Base-by-base conservation (phyloP, 202 grass and related monocot genomes). In the Cymbopogon flexuosus region DNA sequence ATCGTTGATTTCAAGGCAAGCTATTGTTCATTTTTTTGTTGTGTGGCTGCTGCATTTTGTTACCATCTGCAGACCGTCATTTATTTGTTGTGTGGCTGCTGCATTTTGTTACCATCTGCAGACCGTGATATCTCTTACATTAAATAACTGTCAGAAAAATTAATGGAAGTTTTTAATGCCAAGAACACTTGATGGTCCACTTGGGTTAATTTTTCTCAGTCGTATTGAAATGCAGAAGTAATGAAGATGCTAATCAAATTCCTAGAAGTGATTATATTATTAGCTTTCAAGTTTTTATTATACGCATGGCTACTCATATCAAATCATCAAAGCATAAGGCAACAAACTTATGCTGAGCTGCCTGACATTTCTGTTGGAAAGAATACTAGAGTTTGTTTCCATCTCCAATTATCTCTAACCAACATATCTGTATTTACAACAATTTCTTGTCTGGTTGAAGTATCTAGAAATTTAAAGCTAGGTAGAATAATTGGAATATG, bases 391-490 rank as follows among this genome's bases (percentile, higher is more conserved):
- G 14, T 49, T 49, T 49, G 46, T 49, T 49, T 49, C 47, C 47
- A 52, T 52, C 15, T 52, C 5, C 47, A 52, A n/a, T 52, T 52
- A 52, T n/a, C 47, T 18, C 16, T n/a, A 52, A 52, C 15, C 16
- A 52, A 52, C 47, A 52, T 52, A 52, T 52, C 47, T 52, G 14
- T 49, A 49, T 49, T 49, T 49, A 16, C 46, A 49, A 49, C 5
- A 49, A 49, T 49, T 58, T 58, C 12, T 65, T 13, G 15, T 43
- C 47, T 19, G 23, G 14, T 39, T 31, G 14, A 54, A 73, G 33
- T 86, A 63, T 70, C 52, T 81, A 86, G 33, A 68, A 72, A 63
- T 42, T 78, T 47, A 79, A 61, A 63, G 84, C 77, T 61, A 62
- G 70, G 4, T 81, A 49, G 15, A 40, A 9, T 34, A 79, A 34